Evolutionary conservation across 2,329 filamentous ascomycete genomes (phyloP).

Genomic region (Curvularia lunata): DNA sequence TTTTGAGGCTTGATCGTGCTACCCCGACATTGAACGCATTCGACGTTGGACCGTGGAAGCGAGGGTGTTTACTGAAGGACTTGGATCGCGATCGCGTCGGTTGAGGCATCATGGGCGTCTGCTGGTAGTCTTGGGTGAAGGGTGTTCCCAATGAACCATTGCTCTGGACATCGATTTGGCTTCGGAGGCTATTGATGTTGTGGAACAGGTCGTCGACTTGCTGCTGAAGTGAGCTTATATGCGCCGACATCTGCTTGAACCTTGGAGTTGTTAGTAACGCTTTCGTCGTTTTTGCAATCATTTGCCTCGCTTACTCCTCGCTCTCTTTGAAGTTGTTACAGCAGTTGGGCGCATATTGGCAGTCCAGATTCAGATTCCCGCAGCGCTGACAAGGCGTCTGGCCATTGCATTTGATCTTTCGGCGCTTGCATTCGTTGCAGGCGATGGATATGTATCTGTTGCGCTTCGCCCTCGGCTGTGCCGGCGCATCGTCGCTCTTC

Average conservation of each 20-base stretch:
- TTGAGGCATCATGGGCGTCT: slow-evolving; percentile 43
- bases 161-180: slow-evolving; percentile 50
- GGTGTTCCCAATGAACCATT: slow-evolving; percentile 39
- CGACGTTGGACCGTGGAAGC: slow-evolving; percentile 85
- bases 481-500: slow-evolving; percentile 52
- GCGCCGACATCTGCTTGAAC: slow-evolving; percentile 79
- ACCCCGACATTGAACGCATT: slow-evolving; percentile 84
- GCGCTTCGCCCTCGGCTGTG: slow-evolving; percentile 64
- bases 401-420: slow-evolving; percentile 73
- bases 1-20: slow-evolving; percentile 83
- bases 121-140: slow-evolving; percentile 41
- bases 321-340: slow-evolving; percentile 89
- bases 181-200: slow-evolving; percentile 71
- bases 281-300: neutral
- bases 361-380: slow-evolving; percentile 68
- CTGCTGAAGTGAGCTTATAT: slow-evolving; percentile 78
- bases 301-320: slow-evolving; percentile 57
- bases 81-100: slow-evolving; percentile 49
- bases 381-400: slow-evolving; percentile 69
- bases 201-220: slow-evolving; percentile 81
- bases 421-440: slow-evolving; percentile 70
- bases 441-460: slow-evolving; percentile 70
- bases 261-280: slow-evolving; percentile 40
- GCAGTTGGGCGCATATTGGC: slow-evolving; percentile 70
- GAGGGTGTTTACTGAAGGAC: slow-evolving; percentile 58